phyloP scores from a whole-genome alignment of 768 basidiomycete genomes.

The Saitozyma podzolica region DNA sequence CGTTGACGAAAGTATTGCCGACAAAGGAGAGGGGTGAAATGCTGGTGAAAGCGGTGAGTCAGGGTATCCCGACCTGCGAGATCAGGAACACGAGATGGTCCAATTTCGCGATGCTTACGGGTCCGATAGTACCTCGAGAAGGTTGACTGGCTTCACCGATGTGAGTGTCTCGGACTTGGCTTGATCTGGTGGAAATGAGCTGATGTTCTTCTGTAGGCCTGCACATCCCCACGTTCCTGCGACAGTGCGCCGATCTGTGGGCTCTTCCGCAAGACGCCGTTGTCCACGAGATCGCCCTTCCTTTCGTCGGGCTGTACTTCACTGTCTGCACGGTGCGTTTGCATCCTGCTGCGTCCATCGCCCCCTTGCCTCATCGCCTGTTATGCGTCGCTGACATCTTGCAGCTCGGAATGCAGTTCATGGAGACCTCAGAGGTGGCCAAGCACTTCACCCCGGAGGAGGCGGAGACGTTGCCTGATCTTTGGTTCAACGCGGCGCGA shows the following conservation, averaged over 20 bases:
- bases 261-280: constrained; percentile 39
- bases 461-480: constrained; percentile 39
- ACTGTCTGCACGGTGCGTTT: constrained; percentile 48
- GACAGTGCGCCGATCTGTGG: constrained; percentile 53
- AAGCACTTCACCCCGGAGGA: constrained; percentile 49
- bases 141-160: constrained; percentile 52
- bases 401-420: constrained; percentile 52
- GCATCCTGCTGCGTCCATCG: neutral
- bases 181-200: neutral
- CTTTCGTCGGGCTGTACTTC: constrained; percentile 49
- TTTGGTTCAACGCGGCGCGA: constrained; percentile 43
- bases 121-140: constrained; percentile 43
- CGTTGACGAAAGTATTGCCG: constrained; percentile 44
- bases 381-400: neutral
- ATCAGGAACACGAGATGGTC: no score
- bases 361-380: neutral
- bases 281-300: constrained; percentile 45
- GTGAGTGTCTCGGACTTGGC: constrained; percentile 24
- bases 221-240: constrained; percentile 51
- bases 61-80: no score
- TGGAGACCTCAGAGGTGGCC: constrained; percentile 44
- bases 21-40: constrained; percentile 43
- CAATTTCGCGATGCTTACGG: constrained; percentile 1
- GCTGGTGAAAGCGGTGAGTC: constrained; percentile 45
- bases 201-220: constrained; percentile 28